Evolutionary conservation across 2,329 filamentous ascomycete genomes (phyloP), one percentile per base, ranked within the genome.

Genomic region (Epichloe sibirici): DNA sequence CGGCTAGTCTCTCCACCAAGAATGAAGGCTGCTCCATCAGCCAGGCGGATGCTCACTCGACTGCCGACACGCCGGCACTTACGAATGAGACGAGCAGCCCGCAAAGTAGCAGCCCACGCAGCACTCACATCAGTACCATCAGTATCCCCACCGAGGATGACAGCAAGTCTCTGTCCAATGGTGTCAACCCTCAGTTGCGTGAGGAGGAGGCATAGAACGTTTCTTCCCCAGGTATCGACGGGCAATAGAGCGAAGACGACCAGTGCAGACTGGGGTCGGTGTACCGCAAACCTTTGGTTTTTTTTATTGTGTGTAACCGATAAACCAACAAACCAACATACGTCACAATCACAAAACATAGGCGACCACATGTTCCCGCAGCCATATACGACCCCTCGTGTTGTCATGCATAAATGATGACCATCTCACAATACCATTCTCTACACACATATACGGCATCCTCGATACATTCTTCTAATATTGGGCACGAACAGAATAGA

Each of bases 21-120:
- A 56, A 52, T 51, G 50, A 63, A 62, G 51, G 66, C 7, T 67
- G 66, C 7, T 67, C 68, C 1, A 65, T 69, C 2, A 42, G 66
- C 74, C 67, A 73, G 55, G 68, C 73, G 53, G 69, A 78, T 58
- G 67, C 71, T 62, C 67, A 70, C 68, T 76, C 82, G 51, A 72
- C 74, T 9, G 76, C 77, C 0, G 79, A 82, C 8, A 85, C 83
- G 1, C 86, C 85, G 1, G 75, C 76, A 23, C 74, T 88, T 51
- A 86, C 83, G 2, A 83, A 78, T 58, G 83, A 84, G 59, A 79
- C 79, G 40, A 86, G 86, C 62, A 86, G 81, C 57, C 83, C 83
- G 2, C 80, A 82, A 59, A 86, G 79, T 64, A 82, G 74, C 63
- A 82, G 77, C 55, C 74, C 83, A 2, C 78, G 82, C 4, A 87